phyloP scores from a whole-genome alignment of 371 early-diverging fungal species.

The Chytridium lagenaria region DNA sequence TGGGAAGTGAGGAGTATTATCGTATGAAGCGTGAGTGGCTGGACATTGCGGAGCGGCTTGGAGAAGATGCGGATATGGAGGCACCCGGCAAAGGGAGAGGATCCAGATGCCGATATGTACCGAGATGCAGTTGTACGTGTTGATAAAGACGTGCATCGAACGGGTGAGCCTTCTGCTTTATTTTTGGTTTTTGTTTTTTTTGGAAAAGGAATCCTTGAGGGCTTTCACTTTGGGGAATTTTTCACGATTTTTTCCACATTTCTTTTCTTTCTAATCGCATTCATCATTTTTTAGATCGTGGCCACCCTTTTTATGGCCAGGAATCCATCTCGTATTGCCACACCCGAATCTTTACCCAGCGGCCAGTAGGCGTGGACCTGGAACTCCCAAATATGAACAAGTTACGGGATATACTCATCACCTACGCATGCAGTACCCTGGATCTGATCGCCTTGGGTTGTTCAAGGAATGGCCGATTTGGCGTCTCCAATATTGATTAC shows the following conservation, averaged over 20 bases:
- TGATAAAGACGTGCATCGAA: slow-evolving; percentile 35
- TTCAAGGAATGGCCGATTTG: slow-evolving; percentile 94
- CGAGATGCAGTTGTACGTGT: slow-evolving; percentile 27
- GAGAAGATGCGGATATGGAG: slow-evolving; percentile 35
- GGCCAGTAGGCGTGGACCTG: slow-evolving; percentile 21
- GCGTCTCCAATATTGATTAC: slow-evolving; percentile 82
- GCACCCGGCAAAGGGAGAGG: background rate
- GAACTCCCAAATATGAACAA: slow-evolving; percentile 65
- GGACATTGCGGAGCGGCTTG: slow-evolving; percentile 64
- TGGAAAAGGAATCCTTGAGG: too few species aligned
- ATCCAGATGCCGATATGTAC: slow-evolving; percentile 29
- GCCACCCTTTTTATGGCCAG: slow-evolving; percentile 31
- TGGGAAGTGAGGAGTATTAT: slow-evolving; percentile 78
- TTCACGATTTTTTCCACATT: too few species aligned
- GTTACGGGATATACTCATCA: slow-evolving; percentile 87
- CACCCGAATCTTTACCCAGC: background rate
- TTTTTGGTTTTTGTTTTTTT: too few species aligned
- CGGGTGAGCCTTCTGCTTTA: slow-evolving; percentile 19
- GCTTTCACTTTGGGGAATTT: too few species aligned
- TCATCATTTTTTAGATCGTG: too few species aligned
- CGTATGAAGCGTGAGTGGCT: slow-evolving; percentile 65
- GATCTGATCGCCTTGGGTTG: slow-evolving; percentile 57
- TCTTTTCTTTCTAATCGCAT: too few species aligned
- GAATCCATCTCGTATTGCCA: background rate
- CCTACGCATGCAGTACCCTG: slow-evolving; percentile 68